Conservation (phyloP, 2,329 filamentous ascomycete species). For the Ceratocystis colombiana region DNA sequence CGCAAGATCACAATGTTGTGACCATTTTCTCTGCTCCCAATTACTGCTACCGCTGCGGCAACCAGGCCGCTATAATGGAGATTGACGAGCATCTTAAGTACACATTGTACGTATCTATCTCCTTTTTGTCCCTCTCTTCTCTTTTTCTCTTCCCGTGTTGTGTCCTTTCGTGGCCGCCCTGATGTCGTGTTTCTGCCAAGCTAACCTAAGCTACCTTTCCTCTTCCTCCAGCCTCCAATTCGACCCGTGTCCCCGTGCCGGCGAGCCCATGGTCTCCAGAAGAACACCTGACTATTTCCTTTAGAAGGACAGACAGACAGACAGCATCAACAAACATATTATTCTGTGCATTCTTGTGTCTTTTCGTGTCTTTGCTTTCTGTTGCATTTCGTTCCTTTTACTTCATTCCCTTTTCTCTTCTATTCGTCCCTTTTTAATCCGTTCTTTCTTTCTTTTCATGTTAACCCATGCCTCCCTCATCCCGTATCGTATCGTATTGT, state of each 20-base stretch:
- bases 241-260: conserved; percentile 91
- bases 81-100: conserved; percentile 99
- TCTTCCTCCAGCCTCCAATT: conserved; percentile 73
- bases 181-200: no score
- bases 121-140: neutral
- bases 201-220: conserved; percentile 28
- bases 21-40: conserved; percentile 94
- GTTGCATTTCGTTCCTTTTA: neutral
- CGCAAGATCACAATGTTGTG: conserved; percentile 93
- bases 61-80: conserved; percentile 99
- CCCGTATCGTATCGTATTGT: no score
- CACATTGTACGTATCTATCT: conserved; percentile 70
- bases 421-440: neutral
- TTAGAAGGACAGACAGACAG: conserved; percentile 38
- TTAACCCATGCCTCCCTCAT: neutral
- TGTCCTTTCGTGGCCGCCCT: no score
- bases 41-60: conserved; percentile 98
- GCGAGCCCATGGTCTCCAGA: conserved; percentile 97
- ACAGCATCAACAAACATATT: neutral
- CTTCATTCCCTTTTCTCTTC: neutral
- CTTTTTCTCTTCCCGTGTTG: neutral
- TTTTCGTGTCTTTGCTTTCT: no score
- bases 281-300: conserved; percentile 98
- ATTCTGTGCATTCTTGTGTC: conserved; percentile 7
- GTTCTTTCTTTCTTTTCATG: neutral